Percentiles rank a stretch among this genome's conserved stretches.
Conservation (phyloP, 345 rosid genomes). For the Sapria himalayana region DNA sequence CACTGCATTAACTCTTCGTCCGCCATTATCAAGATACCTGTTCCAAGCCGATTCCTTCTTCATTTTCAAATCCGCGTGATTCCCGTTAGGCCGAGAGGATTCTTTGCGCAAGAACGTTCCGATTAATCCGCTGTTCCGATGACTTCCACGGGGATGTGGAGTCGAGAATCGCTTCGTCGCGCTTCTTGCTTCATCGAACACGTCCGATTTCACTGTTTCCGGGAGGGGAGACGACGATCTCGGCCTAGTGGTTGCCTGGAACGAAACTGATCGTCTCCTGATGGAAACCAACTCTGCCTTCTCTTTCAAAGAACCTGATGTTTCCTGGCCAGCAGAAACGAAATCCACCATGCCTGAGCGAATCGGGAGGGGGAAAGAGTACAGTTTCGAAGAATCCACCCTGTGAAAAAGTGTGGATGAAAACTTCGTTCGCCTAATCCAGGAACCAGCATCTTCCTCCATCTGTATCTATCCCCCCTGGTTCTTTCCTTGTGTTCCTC, state of each 20-base stretch:
- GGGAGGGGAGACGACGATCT: conserved; percentile 75
- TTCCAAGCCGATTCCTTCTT: conserved; percentile 69
- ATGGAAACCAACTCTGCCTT: too few relatives aligned
- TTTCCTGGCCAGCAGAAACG: conserved; percentile 12
- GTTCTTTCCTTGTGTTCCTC: too few relatives aligned
- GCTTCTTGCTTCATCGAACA: conserved; percentile 68
- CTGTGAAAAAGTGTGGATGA: conserved; percentile 78
- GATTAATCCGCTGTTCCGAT: conserved; percentile 20
- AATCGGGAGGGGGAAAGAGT: conserved; percentile 20
- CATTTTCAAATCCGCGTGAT: conserved; percentile 25
- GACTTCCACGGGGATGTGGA: conserved; percentile 49
- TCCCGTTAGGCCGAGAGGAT: too few relatives aligned
- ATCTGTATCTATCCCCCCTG: too few relatives aligned
- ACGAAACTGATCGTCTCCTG: too few relatives aligned
- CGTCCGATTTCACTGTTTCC: conserved; percentile 35
- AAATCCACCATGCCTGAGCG: conserved; percentile 18
- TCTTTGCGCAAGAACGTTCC: conserved; percentile 21
- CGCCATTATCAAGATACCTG: conserved; percentile 59
- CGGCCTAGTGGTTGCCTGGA: conserved; percentile 42
- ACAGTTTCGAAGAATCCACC: conserved; percentile 37
- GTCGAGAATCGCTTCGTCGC: conserved; percentile 63
- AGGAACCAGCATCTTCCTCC: conserved; percentile 59
- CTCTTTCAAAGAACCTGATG: too few relatives aligned
- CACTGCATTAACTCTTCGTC: conserved; percentile 63
- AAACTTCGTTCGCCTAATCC: conserved; percentile 80